Conservation (phyloP, 208 protist species). For the Acanthamoeba divionensis region DNA sequence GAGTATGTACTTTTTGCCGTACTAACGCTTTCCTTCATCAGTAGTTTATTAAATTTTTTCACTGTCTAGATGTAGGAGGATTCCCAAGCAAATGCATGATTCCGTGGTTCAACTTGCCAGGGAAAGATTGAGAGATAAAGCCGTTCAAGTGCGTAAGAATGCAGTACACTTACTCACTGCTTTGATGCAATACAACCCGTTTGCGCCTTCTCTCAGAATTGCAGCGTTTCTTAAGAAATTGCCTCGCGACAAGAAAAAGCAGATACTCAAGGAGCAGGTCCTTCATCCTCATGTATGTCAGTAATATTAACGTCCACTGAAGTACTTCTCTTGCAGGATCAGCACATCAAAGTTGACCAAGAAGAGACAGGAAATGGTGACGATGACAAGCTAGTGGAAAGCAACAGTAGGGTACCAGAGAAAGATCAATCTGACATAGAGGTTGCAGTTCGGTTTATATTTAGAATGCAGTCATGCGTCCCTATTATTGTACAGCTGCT, state of each 20-base stretch:
- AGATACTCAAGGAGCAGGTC: background rate
- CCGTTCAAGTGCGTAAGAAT: conserved; percentile 62
- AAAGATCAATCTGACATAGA: background rate
- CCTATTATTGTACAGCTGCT: conserved; percentile 36
- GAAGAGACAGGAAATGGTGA: background rate
- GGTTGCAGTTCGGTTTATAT: conserved; percentile 18
- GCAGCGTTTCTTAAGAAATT: background rate
- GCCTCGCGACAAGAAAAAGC: background rate
- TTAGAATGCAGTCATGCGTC: background rate
- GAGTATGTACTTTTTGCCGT: conserved; percentile 5
- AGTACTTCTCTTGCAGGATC: too few relatives aligned
- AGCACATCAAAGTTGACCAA: background rate
- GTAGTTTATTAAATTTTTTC: background rate
- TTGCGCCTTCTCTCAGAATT: background rate
- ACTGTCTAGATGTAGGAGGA: background rate
- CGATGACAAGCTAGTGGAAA: background rate
- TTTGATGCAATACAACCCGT: conserved; percentile 64
- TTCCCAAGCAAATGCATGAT: background rate
- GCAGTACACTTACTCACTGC: conserved; percentile 59
- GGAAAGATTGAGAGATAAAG: conserved; percentile 64
- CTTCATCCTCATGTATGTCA: too few relatives aligned
- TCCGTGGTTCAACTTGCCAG: background rate
- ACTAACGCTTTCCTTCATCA: background rate
- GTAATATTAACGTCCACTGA: too few relatives aligned
- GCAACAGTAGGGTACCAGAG: background rate